Base-by-base conservation (phyloP, 116 monocot genomes). In the Posidonia oceanica region DNA sequence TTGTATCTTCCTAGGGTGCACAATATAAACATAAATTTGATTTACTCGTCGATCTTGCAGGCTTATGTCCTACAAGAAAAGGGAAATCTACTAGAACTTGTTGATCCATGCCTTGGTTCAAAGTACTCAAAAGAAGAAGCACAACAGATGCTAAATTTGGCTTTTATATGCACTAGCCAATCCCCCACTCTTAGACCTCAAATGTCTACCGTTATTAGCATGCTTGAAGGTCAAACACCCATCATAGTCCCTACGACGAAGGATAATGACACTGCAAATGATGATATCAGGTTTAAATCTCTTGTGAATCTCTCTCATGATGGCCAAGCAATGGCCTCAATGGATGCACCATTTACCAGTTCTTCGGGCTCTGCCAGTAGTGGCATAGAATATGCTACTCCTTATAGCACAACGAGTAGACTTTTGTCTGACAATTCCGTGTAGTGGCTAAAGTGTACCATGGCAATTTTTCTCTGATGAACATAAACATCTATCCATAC, bases 81-180 rank as follows among this genome's bases (percentile, higher is more conserved):
- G 36, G 79, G 73, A 20, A 73, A 41, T 17, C 59, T 83, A 1
- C 69, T 83, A 4, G 76, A 83, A 20, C 79, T 83, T 17, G 83
- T 83, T 4, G 83, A 83, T 58, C 41, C 75, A 11, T 64, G 37
- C 5, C 76, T 83, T 4, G 79, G 70, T 13, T 54, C 76, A 6
- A 61, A 79, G 59, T 83, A 73, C 67, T 75, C 83, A 13, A 64
- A 69, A n/a, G 73, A 75, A 15, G 83, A 83, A 62, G 83, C 76
- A 3, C 8, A 71, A 59, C 63, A 70, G 63, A 76, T 79, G 76
- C 42, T 83, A 66, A 70, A 70, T 13, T 51, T 83, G 40, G 58
- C 79, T 38, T 76, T 79, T 5, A 1, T 69, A 23, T 83, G 83
- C 70, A 76, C 83, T 59, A 79, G 41, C 18, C 69, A 64, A 1